Evolutionary conservation across 1,139 yeast species (phyloP).

Genomic region (Lodderomyces parapsilosis): DNA sequence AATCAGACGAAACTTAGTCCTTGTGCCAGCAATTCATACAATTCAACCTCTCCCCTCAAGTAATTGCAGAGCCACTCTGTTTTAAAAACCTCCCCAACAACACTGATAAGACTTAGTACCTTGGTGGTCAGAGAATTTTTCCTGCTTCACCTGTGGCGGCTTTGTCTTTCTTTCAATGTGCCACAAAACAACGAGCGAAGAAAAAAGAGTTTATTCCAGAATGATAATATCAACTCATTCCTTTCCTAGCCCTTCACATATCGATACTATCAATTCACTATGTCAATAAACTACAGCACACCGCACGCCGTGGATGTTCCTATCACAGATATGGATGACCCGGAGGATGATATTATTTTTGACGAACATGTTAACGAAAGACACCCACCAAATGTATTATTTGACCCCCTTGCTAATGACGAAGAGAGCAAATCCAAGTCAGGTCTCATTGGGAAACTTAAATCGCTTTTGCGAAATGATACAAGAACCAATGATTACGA

Average conservation of each 20-base stretch:
- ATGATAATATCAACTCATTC: neutral
- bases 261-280: neutral
- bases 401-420: constrained; percentile 2
- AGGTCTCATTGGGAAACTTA: constrained; percentile 10
- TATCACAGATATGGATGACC: constrained; percentile 55
- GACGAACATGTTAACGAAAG: constrained; percentile 1
- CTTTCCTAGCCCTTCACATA: neutral
- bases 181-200: no score
- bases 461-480: constrained; percentile 9
- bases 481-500: constrained; percentile 13
- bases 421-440: neutral
- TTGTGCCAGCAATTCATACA: no score
- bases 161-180: no score
- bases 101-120: no score
- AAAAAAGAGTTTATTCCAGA: no score
- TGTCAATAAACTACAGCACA: constrained; percentile 5
- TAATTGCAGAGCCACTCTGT: no score
- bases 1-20: no score
- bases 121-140: no score
- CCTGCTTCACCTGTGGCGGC: no score
- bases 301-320: constrained; percentile 55
- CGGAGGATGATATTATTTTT: constrained; percentile 45
- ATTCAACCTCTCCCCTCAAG: no score
- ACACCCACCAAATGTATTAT: neutral
- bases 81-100: no score